Percentiles rank a stretch among this genome's conserved stretches.
phyloP scores from a whole-genome alignment of 495 filamentous ascomycete species.

The Chaetomium tenue region DNA sequence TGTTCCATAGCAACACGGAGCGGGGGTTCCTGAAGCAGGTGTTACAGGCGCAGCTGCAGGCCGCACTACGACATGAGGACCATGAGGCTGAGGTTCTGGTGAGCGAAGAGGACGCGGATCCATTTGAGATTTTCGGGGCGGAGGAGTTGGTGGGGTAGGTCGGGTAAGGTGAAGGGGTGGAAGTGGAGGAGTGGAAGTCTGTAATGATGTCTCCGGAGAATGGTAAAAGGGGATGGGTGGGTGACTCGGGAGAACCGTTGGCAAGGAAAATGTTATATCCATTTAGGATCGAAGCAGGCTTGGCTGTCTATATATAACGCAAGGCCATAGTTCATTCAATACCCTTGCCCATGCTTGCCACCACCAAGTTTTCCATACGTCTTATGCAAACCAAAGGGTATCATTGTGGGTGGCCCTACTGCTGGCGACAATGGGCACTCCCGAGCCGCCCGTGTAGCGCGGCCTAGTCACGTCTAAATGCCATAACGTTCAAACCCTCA shows the following conservation, averaged over 20 bases:
- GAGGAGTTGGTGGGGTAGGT: slow-evolving; percentile 6
- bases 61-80: slow-evolving; percentile 52
- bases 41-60: slow-evolving; percentile 63
- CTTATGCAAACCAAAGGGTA: too few species aligned
- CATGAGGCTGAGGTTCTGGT: slow-evolving; percentile 61
- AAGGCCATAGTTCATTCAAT: too few species aligned
- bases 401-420: too few species aligned
- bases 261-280: too few species aligned
- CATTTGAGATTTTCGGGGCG: slow-evolving; percentile 50
- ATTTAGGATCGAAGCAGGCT: too few species aligned
- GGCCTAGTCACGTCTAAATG: not conserved
- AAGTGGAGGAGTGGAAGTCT: not conserved
- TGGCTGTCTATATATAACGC: too few species aligned
- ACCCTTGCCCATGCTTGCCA: too few species aligned
- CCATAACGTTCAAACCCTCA: not conserved
- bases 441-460: too few species aligned
- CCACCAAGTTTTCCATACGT: too few species aligned
- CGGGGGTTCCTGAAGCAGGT: slow-evolving; percentile 70
- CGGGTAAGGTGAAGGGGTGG: not conserved
- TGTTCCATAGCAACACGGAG: slow-evolving; percentile 92
- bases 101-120: slow-evolving; percentile 76
- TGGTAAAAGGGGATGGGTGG: not conserved
- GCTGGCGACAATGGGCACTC: too few species aligned
- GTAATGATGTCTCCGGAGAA: not conserved
- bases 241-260: too few species aligned